Conservation (phyloP, 345 rosid genomes). For the Salix exigua region DNA sequence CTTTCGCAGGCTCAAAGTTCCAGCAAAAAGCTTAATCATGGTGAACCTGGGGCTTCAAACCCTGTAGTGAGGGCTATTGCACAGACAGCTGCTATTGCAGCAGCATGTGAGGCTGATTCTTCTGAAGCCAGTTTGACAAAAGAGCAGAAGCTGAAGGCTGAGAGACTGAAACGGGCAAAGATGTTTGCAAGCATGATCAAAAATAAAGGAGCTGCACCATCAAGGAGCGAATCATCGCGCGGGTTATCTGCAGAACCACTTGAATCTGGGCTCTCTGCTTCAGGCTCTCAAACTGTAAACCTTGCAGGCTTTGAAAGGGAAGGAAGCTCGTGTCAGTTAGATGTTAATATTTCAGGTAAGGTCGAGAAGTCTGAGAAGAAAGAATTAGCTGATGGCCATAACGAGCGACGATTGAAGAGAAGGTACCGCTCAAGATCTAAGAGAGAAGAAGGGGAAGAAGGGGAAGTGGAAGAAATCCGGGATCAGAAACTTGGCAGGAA, state of each 20-base stretch:
- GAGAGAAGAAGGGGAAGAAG: constrained; percentile 36
- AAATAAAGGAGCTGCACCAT: constrained; percentile 50
- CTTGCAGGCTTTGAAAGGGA: constrained; percentile 41
- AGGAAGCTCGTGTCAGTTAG: constrained; percentile 41
- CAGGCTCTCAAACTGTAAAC: constrained; percentile 30
- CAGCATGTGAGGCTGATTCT: constrained; percentile 65
- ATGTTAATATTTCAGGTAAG: constrained; percentile 23
- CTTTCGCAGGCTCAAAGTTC: constrained; percentile 30
- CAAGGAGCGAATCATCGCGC: constrained; percentile 40
- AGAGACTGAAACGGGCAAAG: constrained; percentile 92
- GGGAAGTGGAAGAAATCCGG: constrained; percentile 37
- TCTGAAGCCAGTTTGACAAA: constrained; percentile 57
- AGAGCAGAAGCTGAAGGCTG: constrained; percentile 88
- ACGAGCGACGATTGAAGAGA: constrained; percentile 63
- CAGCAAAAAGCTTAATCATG: constrained; percentile 23
- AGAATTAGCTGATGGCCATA: constrained; percentile 35
- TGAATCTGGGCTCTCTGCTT: constrained; percentile 44
- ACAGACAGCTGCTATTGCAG: constrained; percentile 50
- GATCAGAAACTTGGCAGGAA: constrained; percentile 43
- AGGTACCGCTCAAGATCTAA: constrained; percentile 60
- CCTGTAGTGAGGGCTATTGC: constrained; percentile 44
- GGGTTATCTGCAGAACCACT: constrained; percentile 55
- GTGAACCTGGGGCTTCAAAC: constrained; percentile 32
- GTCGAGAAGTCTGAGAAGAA: constrained; percentile 39
- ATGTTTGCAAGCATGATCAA: constrained; percentile 81